Base-by-base conservation (phyloP, 345 rosid species). In the Eutrema japonicum region DNA sequence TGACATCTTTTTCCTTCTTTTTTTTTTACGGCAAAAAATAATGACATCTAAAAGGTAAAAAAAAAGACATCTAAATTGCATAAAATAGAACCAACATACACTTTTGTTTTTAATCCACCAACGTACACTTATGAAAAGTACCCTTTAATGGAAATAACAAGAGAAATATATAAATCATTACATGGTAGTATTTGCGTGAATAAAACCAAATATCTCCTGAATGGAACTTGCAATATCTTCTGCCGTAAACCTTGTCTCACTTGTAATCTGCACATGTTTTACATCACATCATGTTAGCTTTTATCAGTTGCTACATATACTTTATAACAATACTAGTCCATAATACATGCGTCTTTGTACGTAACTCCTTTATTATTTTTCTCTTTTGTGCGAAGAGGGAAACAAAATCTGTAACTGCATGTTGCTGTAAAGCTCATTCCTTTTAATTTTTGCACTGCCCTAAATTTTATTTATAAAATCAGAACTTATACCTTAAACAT, bases 191-290 rank as follows among this genome's bases (percentile, higher is more conserved):
- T 86, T 89, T 78, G 91, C 95, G 71, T 94, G 97, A 64, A 94
- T 89, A 78, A 88, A 94, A 66, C 85, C 81, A 83, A 94, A 91
- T 64, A 91, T 88, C 62, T 91, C 92, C 69, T 94, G 98, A 53
- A 89, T 93, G 6, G 93, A 89, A 75, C 85, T 87, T 4, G 97
- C 98, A 59, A 91, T 94, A 55, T 88, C 96, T 78, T 89, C 96
- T 30, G 98, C 97, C 3, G 88, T 80, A 63, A 86, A 86, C 82
- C 93, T 81, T 12, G 83, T 68, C 66, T 89, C 97, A 73, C 85
- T 82, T 46, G 81, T 84, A 59, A 89, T 83, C 98, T 91, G 89
- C 58, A 78, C 53, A 60, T 56, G 26, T 48, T 35, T 46, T 7
- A 58, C 54, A 61, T 48, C 13, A 30, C 37, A 14, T 48, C 29